A percentile compares a stretch with the other conserved stretches of the same genome.
Conservation (phyloP, 306 rosid genomes). For the Albizia julibrissin region DNA sequence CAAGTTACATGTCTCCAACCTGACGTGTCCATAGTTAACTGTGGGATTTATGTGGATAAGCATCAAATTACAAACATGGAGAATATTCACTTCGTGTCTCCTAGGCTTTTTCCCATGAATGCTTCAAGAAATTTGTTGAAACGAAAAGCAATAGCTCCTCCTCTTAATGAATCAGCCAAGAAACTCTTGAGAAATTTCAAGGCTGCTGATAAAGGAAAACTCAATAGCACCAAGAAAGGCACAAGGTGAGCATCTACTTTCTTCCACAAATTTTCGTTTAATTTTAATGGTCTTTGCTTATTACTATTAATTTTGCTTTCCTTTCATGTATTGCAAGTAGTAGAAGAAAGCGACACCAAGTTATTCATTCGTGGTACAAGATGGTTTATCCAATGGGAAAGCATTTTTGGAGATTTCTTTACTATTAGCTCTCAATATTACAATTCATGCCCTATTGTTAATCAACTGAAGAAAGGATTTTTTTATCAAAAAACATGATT, state of each 20-base stretch:
- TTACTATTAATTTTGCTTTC: not conserved
- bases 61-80: not conserved
- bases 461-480: too few species aligned
- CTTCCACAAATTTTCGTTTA: not conserved
- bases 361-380: not conserved
- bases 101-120: not conserved
- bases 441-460: too few species aligned
- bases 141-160: not conserved
- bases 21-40: not conserved
- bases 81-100: not conserved
- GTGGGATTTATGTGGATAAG: not conserved
- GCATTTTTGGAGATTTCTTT: not conserved
- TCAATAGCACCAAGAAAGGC: not conserved
- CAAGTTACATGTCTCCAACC: not conserved
- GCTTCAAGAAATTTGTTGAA: not conserved
- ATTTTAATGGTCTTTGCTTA: not conserved
- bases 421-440: not conserved
- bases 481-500: too few species aligned
- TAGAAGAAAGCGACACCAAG: not conserved
- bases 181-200: not conserved
- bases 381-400: not conserved
- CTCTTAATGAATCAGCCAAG: not conserved
- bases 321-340: not conserved
- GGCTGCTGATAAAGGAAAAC: not conserved
- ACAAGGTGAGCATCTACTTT: not conserved